Percentiles rank a stretch among this genome's conserved stretches.
phyloP scores from a whole-genome alignment of 257 asterid species.

The Echium plantagineum region DNA sequence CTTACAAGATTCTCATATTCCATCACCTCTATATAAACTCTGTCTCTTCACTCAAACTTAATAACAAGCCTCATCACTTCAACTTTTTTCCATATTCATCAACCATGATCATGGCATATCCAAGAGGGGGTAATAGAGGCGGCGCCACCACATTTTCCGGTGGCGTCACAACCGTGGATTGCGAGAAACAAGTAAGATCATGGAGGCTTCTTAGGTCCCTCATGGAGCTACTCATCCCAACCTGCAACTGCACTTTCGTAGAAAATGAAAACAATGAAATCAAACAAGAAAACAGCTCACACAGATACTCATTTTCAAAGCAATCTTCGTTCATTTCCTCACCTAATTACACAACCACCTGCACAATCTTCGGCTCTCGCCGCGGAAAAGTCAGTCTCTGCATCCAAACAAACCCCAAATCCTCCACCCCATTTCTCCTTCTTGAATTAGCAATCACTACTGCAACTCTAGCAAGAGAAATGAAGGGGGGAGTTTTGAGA shows the following conservation, averaged over 20 bases:
- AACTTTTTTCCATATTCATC: not conserved
- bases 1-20: not conserved
- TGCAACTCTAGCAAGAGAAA: conserved; percentile 42
- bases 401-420: conserved; percentile 41
- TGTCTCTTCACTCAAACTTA: not conserved
- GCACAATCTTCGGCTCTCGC: conserved; percentile 41
- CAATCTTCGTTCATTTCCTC: conserved; percentile 11
- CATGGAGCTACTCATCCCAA: conserved; percentile 39
- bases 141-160: conserved; percentile 9
- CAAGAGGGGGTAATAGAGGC: not conserved
- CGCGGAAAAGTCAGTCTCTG: conserved; percentile 46
- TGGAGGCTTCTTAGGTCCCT: conserved; percentile 61
- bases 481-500: conserved; percentile 43
- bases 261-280: conserved; percentile 19
- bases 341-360: conserved; percentile 16
- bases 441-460: conserved; percentile 54
- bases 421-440: conserved; percentile 31
- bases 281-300: conserved; percentile 8
- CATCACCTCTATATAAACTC: not conserved
- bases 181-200: conserved; percentile 56
- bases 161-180: conserved; percentile 39
- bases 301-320: not conserved
- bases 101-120: conserved; percentile 19
- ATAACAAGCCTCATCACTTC: not conserved
- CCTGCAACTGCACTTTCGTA: conserved; percentile 35